Evolutionary conservation across 768 basidiomycete genomes (phyloP).

Genomic region (Podaxis pistillaris): DNA sequence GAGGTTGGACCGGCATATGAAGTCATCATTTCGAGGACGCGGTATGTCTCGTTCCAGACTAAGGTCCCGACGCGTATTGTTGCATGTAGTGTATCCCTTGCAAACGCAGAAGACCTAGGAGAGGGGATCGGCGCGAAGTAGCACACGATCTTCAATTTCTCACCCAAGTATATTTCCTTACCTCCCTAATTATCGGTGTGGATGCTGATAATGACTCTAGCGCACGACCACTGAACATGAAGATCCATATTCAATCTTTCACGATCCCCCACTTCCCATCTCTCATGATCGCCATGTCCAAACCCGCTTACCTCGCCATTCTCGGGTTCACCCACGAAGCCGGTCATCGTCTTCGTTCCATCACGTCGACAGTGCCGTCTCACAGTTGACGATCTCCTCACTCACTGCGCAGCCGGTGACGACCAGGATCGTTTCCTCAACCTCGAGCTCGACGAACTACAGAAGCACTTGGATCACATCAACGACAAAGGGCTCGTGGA

Average conservation of each 20-base stretch:
- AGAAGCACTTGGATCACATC: constrained; percentile 86
- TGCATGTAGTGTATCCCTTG: constrained; percentile 51
- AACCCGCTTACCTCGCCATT: constrained; percentile 95
- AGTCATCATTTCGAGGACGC: too few species aligned
- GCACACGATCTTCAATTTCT: constrained; percentile 97
- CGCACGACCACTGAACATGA: constrained; percentile 95
- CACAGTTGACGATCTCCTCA: constrained; percentile 88
- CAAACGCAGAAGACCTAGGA: constrained; percentile 93
- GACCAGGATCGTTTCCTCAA: constrained; percentile 86
- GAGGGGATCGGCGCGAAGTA: constrained; percentile 97
- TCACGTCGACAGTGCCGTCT: constrained; percentile 92
- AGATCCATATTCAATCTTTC: constrained; percentile 96
- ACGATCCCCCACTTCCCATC: constrained; percentile 96
- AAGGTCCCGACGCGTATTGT: too few species aligned
- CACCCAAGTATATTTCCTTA: constrained; percentile 61
- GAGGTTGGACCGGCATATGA: too few species aligned
- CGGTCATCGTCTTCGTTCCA: constrained; percentile 91
- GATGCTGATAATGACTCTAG: constrained; percentile 32
- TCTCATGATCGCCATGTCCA: constrained; percentile 98
- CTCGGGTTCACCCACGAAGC: constrained; percentile 77
- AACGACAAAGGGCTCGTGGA: constrained; percentile 74
- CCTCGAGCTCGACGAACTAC: constrained; percentile 78
- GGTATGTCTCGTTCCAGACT: too few species aligned
- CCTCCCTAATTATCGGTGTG: background rate
- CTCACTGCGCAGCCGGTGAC: constrained; percentile 87